A percentile compares a stretch with the other conserved stretches of the same genome.
These are phyloP conservation scores for Pseudogymnoascus destructans DNA, from an alignment of 2,329 filamentous ascomycete species.

Conservation along the genomic window DNA sequence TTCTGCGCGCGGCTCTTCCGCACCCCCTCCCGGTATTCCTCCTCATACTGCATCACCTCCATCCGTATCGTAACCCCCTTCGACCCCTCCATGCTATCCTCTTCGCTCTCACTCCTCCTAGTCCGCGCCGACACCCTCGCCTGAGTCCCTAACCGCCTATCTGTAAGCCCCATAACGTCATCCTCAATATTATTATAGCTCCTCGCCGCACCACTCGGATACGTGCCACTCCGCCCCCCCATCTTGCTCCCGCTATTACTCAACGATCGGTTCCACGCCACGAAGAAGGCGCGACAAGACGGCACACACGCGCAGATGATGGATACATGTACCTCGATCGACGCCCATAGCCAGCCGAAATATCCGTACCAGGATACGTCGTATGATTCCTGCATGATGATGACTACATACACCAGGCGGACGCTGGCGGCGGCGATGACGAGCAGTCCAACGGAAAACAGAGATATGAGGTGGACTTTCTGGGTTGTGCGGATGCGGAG, in stretches of 20 bases:
- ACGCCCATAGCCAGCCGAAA: background rate
- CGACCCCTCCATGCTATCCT: background rate
- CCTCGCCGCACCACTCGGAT: background rate
- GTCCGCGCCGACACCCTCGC: background rate
- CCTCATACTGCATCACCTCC: conserved; percentile 4
- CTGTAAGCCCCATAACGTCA: background rate
- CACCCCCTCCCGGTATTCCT: background rate
- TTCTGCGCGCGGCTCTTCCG: background rate
- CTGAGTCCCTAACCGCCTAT: background rate
- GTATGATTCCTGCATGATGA: background rate
- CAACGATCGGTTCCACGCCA: background rate
- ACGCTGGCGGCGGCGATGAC: background rate
- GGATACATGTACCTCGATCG: background rate
- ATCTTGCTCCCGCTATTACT: background rate
- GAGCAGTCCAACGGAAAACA: background rate
- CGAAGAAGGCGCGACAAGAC: background rate
- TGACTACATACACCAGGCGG: background rate
- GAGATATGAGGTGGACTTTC: background rate
- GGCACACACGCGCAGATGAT: conserved; percentile 6
- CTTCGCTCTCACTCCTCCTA: background rate
- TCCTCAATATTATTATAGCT: conserved; percentile 9
- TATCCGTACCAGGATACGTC: conserved; percentile 5
- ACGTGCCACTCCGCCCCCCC: background rate
- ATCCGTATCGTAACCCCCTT: conserved; percentile 5
- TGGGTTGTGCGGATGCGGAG: conserved; percentile 4